Evolutionary conservation across 331 rosid species (phyloP), one percentile per base, ranked within the genome.

Genomic region (Telfairia occidentalis): DNA sequence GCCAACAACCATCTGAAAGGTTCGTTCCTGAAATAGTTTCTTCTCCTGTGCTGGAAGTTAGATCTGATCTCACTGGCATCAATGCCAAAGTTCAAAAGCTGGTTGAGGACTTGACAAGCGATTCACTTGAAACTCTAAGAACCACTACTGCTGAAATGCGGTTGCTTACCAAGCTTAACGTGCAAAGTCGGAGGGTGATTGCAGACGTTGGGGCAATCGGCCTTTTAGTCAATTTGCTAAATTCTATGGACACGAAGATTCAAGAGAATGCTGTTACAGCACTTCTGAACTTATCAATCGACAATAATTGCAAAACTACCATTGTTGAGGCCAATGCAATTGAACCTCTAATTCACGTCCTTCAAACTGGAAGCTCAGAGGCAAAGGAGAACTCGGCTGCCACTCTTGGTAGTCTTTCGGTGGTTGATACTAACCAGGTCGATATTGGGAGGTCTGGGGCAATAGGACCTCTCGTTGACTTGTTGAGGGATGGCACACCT

Each of bases 301-400:
- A 90, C 79, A 95, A 91, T 76, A 87, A 91, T 84, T 91, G 91
- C 84, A 95, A 92, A 85, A 79, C 79, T 81, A 89, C 86, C 40
- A 90, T 95, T 80, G 96, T 95, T 54, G 83, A 71, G 78, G 96
- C 96, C 30, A 79, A 92, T 42, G 99, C 97, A 48, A 92, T 95
- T 77, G 97, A 89, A 4, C 96, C 96, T 71, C 78, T 95, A 46
- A 90, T 95, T 80, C 86, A 85, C 43, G 96, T 95, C 78, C 97
- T 95, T 67, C 83, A 86, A 86, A 82, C 85, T 23, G 99, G 97
- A 71, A 95, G 96, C 81, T 83, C 99, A 1, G 96, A 88, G 85
- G 99, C 99, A 65, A 89, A 89, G 84, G 99, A 92, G 85, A 95
- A 92, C 84, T 86, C 99, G 46, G 99, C 97, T 58, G 99, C 97